phyloP scores from a whole-genome alignment of 176 grass and related monocot species.

The Pontederia crassipes region DNA sequence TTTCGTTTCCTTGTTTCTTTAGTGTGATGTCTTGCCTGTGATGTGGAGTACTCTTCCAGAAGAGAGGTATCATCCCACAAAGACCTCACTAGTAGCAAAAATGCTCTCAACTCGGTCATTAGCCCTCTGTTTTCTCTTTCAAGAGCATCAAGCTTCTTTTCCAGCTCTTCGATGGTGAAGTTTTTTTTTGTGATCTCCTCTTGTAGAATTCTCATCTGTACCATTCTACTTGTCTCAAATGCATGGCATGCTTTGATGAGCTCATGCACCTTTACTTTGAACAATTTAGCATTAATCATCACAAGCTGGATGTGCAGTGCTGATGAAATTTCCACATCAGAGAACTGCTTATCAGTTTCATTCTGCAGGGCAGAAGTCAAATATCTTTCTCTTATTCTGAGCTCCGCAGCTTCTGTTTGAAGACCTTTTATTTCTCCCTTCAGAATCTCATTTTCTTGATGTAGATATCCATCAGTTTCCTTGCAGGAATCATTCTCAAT shows the following conservation, averaged over 20 bases:
- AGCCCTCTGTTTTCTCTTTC: constrained; percentile 73
- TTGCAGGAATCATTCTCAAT: background rate
- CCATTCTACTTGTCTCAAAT: constrained; percentile 71
- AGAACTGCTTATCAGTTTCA: constrained; percentile 32
- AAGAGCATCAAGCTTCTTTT: constrained; percentile 58
- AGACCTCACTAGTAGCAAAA: constrained; percentile 47
- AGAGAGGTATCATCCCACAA: constrained; percentile 57
- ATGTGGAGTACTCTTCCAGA: constrained; percentile 55
- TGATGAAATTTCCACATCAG: constrained; percentile 45
- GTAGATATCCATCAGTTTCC: constrained; percentile 12
- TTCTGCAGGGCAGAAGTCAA: constrained; percentile 19
- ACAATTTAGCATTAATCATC: constrained; percentile 56
- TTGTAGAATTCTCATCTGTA: constrained; percentile 66
- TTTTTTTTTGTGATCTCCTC: constrained; percentile 67
- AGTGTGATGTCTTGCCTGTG: constrained; percentile 41
- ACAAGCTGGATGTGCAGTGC: constrained; percentile 61
- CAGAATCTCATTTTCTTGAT: constrained; percentile 43
- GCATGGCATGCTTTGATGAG: constrained; percentile 61
- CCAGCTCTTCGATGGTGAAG: constrained; percentile 51
- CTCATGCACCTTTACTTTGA: constrained; percentile 78
- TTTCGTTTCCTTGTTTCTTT: constrained; percentile 56
- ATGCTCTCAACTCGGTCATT: constrained; percentile 59
- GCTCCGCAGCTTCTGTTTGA: constrained; percentile 32
- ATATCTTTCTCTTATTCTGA: constrained; percentile 31
- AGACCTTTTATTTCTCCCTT: constrained; percentile 37